These are phyloP conservation scores for Kuraishia capsulata DNA, from an alignment of 805 yeast species.

Conservation along the genomic window DNA sequence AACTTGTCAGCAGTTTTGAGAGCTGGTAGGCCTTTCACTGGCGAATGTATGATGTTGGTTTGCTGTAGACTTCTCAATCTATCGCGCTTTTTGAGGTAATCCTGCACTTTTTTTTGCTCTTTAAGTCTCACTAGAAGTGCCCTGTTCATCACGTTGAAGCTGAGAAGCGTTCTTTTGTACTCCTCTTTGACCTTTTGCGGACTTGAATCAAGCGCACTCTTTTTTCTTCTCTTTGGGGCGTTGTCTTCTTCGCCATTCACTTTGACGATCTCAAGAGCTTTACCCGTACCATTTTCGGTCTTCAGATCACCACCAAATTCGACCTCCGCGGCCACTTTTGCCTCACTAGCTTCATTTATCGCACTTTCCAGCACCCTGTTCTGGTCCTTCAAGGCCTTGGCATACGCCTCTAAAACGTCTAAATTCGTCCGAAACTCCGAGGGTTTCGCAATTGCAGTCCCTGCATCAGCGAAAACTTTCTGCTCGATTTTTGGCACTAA, in stretches of 20 bases:
- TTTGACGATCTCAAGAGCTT: not conserved
- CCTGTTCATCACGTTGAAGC: slow-evolving; percentile 22
- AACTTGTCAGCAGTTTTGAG: not conserved
- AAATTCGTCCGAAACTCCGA: not conserved
- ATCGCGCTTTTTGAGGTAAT: slow-evolving; percentile 16
- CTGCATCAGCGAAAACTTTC: no score
- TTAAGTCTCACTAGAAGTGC: slow-evolving; percentile 21
- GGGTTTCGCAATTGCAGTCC: no score
- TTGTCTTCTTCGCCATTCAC: no score
- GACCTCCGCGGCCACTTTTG: not conserved
- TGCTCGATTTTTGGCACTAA: no score
- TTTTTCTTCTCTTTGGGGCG: not conserved
- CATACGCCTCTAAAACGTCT: not conserved
- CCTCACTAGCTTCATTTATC: not conserved
- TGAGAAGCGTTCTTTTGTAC: slow-evolving; percentile 3
- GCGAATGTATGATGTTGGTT: slow-evolving; percentile 1
- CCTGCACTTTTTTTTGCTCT: slow-evolving; percentile 30
- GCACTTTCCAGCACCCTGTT: not conserved
- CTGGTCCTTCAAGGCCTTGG: slow-evolving; percentile 1
- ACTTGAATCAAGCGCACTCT: not conserved
- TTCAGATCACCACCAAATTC: not conserved
- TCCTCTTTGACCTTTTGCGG: not conserved
- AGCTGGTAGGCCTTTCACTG: not conserved
- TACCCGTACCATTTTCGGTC: not conserved
- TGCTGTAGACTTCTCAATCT: slow-evolving; percentile 26